Percentiles rank a stretch among this genome's conserved stretches.
phyloP scores from a whole-genome alignment of 352 stramenopile species.

The Globisporangium takayamanum region DNA sequence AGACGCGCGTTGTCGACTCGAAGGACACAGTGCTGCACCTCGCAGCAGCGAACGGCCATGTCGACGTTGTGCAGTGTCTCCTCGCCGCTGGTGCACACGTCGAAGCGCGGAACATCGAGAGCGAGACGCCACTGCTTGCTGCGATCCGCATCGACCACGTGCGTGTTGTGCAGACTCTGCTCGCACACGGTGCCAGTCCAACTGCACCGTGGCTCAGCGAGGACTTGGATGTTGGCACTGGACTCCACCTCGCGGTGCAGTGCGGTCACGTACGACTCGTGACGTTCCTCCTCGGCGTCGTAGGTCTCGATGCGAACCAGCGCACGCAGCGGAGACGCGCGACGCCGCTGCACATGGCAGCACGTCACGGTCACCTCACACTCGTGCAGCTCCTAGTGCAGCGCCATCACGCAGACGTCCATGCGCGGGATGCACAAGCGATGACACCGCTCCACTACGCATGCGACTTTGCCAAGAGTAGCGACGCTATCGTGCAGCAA shows the following conservation, averaged over 20 bases:
- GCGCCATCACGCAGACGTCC: slow-evolving; percentile 15
- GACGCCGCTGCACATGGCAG: slow-evolving; percentile 19
- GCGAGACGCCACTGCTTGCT: slow-evolving; percentile 26
- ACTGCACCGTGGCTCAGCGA: slow-evolving; percentile 9
- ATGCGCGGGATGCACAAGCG: slow-evolving; percentile 18
- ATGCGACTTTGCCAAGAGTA: slow-evolving; percentile 18
- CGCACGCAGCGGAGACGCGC: background rate
- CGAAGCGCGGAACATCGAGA: slow-evolving; percentile 20
- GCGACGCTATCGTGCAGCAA: slow-evolving; percentile 2
- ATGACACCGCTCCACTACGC: slow-evolving; percentile 39
- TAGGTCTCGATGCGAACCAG: slow-evolving; percentile 18
- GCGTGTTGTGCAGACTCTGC: slow-evolving; percentile 24
- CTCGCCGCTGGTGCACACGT: slow-evolving; percentile 26
- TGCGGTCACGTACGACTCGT: slow-evolving; percentile 18
- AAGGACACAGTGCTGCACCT: slow-evolving; percentile 36
- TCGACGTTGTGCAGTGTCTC: slow-evolving; percentile 18
- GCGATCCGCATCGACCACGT: slow-evolving; percentile 27
- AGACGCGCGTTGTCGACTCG: slow-evolving; percentile 9
- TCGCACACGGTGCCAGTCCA: slow-evolving; percentile 21
- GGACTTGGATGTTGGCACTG: slow-evolving; percentile 15
- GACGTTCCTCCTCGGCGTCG: slow-evolving; percentile 19
- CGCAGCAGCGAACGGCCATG: slow-evolving; percentile 24
- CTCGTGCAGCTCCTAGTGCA: slow-evolving; percentile 22
- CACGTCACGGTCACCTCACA: slow-evolving; percentile 14
- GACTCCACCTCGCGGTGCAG: slow-evolving; percentile 27